Percentiles rank a stretch among this genome's conserved stretches.
These are phyloP conservation scores for Apiotrichum veenhuisii DNA, from an alignment of 1,284 basidiomycete species.

Conservation along the genomic window DNA sequence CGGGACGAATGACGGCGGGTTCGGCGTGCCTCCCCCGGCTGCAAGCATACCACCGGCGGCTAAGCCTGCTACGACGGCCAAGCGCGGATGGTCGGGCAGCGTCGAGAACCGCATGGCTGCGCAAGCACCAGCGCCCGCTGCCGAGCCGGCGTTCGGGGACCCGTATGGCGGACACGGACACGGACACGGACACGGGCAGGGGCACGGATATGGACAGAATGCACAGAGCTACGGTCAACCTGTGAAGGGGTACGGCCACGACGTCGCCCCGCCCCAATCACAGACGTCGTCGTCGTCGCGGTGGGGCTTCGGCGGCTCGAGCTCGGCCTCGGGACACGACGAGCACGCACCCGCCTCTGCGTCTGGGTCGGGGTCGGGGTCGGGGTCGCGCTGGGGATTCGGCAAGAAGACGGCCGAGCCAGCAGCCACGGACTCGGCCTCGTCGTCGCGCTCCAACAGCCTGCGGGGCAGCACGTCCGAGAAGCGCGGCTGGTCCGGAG, in stretches of 20 bases:
- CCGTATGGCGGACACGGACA: neutral
- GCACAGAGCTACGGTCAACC: no score
- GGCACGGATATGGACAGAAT: no score
- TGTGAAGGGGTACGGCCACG: neutral
- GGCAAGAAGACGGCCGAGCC: neutral
- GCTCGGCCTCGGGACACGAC: neutral
- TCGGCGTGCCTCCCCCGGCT: neutral
- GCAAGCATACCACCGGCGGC: neutral
- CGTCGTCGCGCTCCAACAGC: neutral
- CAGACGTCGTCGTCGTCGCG: neutral
- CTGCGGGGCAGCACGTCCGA: neutral
- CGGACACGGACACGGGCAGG: neutral
- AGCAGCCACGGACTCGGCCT: neutral
- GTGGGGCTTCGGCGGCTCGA: neutral
- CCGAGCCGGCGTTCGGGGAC: neutral
- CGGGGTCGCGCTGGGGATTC: neutral
- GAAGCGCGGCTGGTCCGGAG: neutral
- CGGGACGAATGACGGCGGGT: neutral
- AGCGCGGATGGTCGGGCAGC: neutral
- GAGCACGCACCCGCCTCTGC: neutral
- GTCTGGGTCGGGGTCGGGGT: neutral
- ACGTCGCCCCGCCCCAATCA: neutral
- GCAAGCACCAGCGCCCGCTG: neutral
- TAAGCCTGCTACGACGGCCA: neutral
- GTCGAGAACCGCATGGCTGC: neutral